These are phyloP conservation scores for Phytopythium chamaehyphon DNA, from an alignment of 352 stramenopile genomes.

Conservation along the genomic window DNA sequence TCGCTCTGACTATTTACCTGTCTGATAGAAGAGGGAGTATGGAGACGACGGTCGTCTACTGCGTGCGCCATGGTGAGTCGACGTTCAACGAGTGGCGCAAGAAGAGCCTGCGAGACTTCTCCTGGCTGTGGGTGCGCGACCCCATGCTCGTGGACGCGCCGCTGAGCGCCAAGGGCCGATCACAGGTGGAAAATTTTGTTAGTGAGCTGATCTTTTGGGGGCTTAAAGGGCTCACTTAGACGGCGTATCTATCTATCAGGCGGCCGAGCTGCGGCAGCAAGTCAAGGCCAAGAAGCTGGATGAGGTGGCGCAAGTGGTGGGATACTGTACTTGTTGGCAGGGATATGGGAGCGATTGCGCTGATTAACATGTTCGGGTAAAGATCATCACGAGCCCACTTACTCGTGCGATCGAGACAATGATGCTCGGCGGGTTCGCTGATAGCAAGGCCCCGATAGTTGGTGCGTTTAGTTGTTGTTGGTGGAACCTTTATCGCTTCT, in stretches of 20 bases:
- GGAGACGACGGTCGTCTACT: slow-evolving; percentile 40
- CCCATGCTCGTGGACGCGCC: slow-evolving; percentile 83
- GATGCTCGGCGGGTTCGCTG: slow-evolving; percentile 58
- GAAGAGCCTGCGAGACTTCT: slow-evolving; percentile 76
- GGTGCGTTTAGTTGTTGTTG: slow-evolving; percentile 15
- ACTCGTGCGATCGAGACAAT: slow-evolving; percentile 81
- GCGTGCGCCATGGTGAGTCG: slow-evolving; percentile 85
- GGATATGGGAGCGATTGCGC: background rate
- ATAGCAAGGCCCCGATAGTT: slow-evolving; percentile 48
- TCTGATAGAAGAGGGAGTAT: background rate
- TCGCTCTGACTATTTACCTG: background rate
- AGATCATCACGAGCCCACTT: slow-evolving; percentile 83
- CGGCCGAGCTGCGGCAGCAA: slow-evolving; percentile 32
- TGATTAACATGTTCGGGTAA: background rate
- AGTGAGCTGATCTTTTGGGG: too few relatives aligned
- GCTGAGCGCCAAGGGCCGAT: slow-evolving; percentile 64
- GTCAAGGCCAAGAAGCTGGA: slow-evolving; percentile 39
- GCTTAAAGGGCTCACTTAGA: too few relatives aligned
- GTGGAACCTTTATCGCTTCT: slow-evolving; percentile 1
- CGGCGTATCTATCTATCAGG: too few relatives aligned
- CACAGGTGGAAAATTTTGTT: slow-evolving; percentile 46
- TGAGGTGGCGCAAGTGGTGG: slow-evolving; percentile 66
- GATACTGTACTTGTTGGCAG: background rate
- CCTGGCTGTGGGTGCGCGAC: slow-evolving; percentile 80
- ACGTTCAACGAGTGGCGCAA: slow-evolving; percentile 87